These are phyloP conservation scores for Fusarium falciforme DNA, from an alignment of 2,329 filamentous ascomycete genomes.

Conservation along the genomic window DNA sequence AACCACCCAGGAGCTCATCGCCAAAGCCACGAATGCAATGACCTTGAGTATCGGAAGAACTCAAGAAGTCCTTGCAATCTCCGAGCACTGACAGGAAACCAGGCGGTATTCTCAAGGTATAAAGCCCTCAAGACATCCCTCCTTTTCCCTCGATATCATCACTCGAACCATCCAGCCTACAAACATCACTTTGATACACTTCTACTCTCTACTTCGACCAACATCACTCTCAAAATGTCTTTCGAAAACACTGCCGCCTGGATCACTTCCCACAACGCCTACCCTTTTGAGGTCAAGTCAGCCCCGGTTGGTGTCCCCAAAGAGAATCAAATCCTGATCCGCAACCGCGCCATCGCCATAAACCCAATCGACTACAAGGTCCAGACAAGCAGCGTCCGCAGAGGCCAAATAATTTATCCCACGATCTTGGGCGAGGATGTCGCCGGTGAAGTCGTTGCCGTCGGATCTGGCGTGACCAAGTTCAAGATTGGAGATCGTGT, in stretches of 20 bases:
- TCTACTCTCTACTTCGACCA: not conserved
- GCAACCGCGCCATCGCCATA: constrained; percentile 47
- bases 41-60: not conserved
- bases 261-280: constrained; percentile 19
- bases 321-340: constrained; percentile 39
- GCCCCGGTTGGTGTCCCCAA: constrained; percentile 17
- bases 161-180: not conserved
- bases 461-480: constrained; percentile 40
- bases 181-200: not conserved
- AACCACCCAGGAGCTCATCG: not conserved
- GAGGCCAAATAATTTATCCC: constrained; percentile 9
- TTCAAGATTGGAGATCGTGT: constrained; percentile 40
- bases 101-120: not conserved
- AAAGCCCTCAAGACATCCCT: not conserved
- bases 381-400: constrained; percentile 29
- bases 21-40: not conserved
- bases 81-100: not conserved
- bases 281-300: constrained; percentile 26
- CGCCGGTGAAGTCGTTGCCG: constrained; percentile 47
- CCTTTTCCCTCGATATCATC: not conserved
- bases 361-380: constrained; percentile 46
- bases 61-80: not conserved
- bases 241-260: constrained; percentile 25
- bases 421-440: constrained; percentile 47
- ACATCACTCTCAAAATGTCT: constrained; percentile 1